Evolutionary conservation across 208 protist genomes (phyloP).

Genomic region (Acanthamoeba royreba): DNA sequence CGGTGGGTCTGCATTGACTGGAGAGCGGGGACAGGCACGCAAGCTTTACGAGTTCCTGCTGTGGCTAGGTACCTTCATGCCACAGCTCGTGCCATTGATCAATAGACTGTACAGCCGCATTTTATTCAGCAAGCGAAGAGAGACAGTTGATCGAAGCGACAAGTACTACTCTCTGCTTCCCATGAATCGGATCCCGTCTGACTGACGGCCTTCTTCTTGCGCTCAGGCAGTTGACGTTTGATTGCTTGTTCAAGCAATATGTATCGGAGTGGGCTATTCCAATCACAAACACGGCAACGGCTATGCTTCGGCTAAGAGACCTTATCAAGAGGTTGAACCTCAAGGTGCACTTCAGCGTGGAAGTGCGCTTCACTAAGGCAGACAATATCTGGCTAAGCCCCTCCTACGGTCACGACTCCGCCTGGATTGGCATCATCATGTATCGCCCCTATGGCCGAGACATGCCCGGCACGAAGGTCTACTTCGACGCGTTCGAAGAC

Average conservation of each 20-base stretch:
- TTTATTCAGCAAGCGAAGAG: background rate
- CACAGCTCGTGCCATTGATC: slow-evolving; percentile 24
- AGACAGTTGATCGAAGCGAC: background rate
- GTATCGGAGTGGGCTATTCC: slow-evolving; percentile 52
- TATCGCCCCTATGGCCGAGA: slow-evolving; percentile 41
- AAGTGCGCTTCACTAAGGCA: slow-evolving; percentile 47
- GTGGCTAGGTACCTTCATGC: slow-evolving; percentile 36
- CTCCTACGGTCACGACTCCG: slow-evolving; percentile 16
- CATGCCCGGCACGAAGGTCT: slow-evolving; percentile 18
- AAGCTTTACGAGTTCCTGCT: slow-evolving; percentile 53
- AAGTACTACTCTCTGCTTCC: background rate
- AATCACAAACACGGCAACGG: background rate
- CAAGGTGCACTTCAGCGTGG: slow-evolving; percentile 50
- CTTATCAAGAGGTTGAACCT: slow-evolving; percentile 28
- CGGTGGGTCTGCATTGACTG: background rate
- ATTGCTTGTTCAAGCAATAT: slow-evolving; percentile 51
- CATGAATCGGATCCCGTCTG: background rate
- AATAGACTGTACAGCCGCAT: background rate
- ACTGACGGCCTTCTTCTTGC: background rate
- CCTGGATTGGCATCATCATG: slow-evolving; percentile 53
- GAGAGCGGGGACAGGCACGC: background rate
- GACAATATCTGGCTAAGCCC: slow-evolving; percentile 43
- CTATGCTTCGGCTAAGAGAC: slow-evolving; percentile 7
- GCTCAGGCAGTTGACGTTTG: slow-evolving; percentile 8
- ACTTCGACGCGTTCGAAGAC: slow-evolving; percentile 45